These are phyloP conservation scores for Cytospora leucostoma DNA, from an alignment of 2,329 filamentous ascomycete genomes.

Conservation along the genomic window DNA sequence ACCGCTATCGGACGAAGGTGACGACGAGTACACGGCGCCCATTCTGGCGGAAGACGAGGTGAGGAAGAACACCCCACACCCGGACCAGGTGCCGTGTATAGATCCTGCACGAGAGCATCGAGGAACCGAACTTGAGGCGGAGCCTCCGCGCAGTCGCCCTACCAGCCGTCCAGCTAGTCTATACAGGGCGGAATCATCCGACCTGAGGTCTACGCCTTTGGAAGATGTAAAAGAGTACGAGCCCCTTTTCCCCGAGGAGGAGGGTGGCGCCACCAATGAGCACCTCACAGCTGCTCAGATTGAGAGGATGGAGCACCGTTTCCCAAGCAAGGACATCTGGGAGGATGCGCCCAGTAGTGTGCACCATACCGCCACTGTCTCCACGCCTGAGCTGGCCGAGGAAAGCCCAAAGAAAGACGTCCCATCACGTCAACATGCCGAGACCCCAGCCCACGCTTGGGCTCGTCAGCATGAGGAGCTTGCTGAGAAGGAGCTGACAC, in stretches of 20 bases:
- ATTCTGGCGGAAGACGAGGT: constrained; percentile 91
- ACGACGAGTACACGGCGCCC: constrained; percentile 68
- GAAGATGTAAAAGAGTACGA: constrained; percentile 94
- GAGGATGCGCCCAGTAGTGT: constrained; percentile 90
- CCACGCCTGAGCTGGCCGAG: constrained; percentile 66
- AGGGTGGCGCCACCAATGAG: constrained; percentile 50
- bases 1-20: constrained; percentile 56
- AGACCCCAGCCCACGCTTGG: constrained; percentile 65
- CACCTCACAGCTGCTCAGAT: constrained; percentile 40
- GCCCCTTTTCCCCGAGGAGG: constrained; percentile 84
- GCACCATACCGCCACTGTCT: constrained; percentile 78
- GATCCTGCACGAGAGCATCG: constrained; percentile 70
- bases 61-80: constrained; percentile 68
- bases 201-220: constrained; percentile 67
- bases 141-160: constrained; percentile 60
- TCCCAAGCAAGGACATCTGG: constrained; percentile 96
- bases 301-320: constrained; percentile 63
- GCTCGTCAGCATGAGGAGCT: constrained; percentile 66
- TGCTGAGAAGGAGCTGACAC: constrained; percentile 56
- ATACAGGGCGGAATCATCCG: constrained; percentile 56
- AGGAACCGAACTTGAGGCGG: constrained; percentile 58
- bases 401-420: constrained; percentile 35
- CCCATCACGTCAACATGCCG: constrained; percentile 41
- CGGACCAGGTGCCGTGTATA: constrained; percentile 76
- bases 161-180: constrained; percentile 65